Evolutionary conservation across 2,329 filamentous ascomycete species (phyloP).

Genomic region (Mariannaea sp.): DNA sequence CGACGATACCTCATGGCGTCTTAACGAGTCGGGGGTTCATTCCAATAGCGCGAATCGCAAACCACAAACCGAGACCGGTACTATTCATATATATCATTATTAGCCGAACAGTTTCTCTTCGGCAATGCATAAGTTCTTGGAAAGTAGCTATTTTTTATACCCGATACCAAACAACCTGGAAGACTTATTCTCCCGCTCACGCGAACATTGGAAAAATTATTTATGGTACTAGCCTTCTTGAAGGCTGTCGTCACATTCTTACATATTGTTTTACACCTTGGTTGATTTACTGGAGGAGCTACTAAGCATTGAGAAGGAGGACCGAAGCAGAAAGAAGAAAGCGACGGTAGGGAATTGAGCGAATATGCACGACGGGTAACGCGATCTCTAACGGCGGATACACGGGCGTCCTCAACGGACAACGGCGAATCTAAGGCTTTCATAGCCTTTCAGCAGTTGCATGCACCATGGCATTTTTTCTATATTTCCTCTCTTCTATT

Average conservation of each 20-base stretch:
- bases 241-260: slow-evolving; percentile 20
- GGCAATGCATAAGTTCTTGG: slow-evolving; percentile 10
- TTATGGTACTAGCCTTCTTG: slow-evolving; percentile 19
- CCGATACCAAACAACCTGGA: slow-evolving; percentile 28
- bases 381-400: slow-evolving; percentile 7
- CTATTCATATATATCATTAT: neutral
- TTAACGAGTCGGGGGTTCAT: slow-evolving; percentile 43
- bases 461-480: slow-evolving; percentile 22
- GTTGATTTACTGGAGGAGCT: slow-evolving; percentile 5
- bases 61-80: slow-evolving; percentile 14
- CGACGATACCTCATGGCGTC: slow-evolving; percentile 5
- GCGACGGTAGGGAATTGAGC: slow-evolving; percentile 5
- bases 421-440: slow-evolving; percentile 3
- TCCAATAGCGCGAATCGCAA: slow-evolving; percentile 30
- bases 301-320: neutral
- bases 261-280: slow-evolving; percentile 9
- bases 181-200: slow-evolving; percentile 43
- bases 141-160: slow-evolving; percentile 29
- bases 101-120: slow-evolving; percentile 6
- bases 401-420: slow-evolving; percentile 12
- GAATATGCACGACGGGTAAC: slow-evolving; percentile 3
- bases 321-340: slow-evolving; percentile 2
- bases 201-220: slow-evolving; percentile 37
- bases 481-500: slow-evolving; percentile 15
- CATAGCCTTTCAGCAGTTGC: slow-evolving; percentile 22